Evolutionary conservation across 768 basidiomycete genomes (phyloP).

Genomic region (Boletus coccyginus): DNA sequence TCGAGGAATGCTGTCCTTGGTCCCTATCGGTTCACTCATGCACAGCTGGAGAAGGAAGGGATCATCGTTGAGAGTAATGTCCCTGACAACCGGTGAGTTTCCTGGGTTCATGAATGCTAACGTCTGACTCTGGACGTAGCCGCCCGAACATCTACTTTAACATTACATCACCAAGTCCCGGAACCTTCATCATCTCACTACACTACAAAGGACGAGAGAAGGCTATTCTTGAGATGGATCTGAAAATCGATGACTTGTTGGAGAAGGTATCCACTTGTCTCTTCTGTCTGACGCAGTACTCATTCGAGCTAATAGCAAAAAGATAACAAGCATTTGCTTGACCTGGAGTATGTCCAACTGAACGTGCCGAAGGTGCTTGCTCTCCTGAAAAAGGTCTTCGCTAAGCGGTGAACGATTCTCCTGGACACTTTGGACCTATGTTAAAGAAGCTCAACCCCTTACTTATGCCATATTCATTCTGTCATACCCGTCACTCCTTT

Average conservation of each 20-base stretch:
- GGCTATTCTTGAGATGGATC: conserved; percentile 98
- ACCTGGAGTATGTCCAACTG: conserved; percentile 96
- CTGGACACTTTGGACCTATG: conserved; percentile 10
- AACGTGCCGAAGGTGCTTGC: conserved; percentile 94
- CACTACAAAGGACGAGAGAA: conserved; percentile 99
- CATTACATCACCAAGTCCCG: conserved; percentile 95
- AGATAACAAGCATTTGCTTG: conserved; percentile 94
- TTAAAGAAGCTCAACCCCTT: conserved; percentile 21
- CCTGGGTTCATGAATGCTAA: background rate
- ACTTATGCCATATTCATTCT: conserved; percentile 35
- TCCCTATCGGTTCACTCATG: conserved; percentile 97
- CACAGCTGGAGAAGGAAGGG: conserved; percentile 97
- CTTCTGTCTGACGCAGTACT: conserved; percentile 8
- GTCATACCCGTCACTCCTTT: conserved; percentile 32
- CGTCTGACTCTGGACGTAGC: conserved; percentile 38
- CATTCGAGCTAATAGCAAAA: conserved; percentile 73
- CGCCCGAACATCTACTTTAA: conserved; percentile 99
- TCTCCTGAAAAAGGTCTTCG: conserved; percentile 91
- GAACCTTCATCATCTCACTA: conserved; percentile 97
- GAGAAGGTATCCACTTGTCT: conserved; percentile 71
- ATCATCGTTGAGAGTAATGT: conserved; percentile 99
- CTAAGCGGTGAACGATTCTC: conserved; percentile 60
- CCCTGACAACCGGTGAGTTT: conserved; percentile 86
- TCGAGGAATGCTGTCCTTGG: conserved; percentile 83
- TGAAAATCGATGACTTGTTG: conserved; percentile 96